These are phyloP conservation scores for Mycena pura DNA, from an alignment of 768 basidiomycete species.

Conservation along the genomic window DNA sequence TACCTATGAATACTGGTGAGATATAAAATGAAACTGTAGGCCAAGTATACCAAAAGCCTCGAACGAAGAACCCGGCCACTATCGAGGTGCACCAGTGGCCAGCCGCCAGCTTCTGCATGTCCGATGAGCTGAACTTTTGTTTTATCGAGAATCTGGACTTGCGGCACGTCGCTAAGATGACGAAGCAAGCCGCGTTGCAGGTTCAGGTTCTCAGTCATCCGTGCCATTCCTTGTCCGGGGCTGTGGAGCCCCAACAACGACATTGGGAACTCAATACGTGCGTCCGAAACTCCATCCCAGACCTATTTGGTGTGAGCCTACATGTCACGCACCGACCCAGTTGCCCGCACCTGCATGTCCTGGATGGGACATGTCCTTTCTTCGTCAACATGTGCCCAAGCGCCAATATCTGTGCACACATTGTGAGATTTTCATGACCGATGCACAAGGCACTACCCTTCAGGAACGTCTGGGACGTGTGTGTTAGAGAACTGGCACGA, in stretches of 20 bases:
- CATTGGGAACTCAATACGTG: constrained; percentile 75
- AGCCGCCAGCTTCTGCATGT: constrained; percentile 61
- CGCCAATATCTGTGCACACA: constrained; percentile 68
- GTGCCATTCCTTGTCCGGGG: constrained; percentile 65
- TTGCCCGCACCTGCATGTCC: constrained; percentile 78
- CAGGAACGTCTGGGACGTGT: constrained; percentile 70
- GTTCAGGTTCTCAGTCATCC: constrained; percentile 91
- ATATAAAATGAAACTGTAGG: neutral
- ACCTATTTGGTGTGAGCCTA: constrained; percentile 53
- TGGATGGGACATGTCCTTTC: constrained; percentile 74
- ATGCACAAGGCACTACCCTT: constrained; percentile 48
- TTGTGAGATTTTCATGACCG: neutral
- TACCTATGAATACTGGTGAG: constrained; percentile 53
- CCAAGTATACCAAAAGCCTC: constrained; percentile 69
- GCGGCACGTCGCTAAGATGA: constrained; percentile 57
- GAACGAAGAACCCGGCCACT: constrained; percentile 70
- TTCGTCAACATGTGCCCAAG: constrained; percentile 80
- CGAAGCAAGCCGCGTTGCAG: constrained; percentile 85
- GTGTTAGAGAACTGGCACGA: constrained; percentile 86
- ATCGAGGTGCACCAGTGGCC: constrained; percentile 83
- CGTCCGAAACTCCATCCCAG: constrained; percentile 91
- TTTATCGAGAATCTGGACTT: constrained; percentile 72
- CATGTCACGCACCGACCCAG: constrained; percentile 3
- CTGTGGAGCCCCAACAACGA: constrained; percentile 48
- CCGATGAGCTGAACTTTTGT: constrained; percentile 77